These are phyloP conservation scores for Coemansia nantahalensis DNA, from an alignment of 192 early-diverging fungal species.

Conservation along the genomic window DNA sequence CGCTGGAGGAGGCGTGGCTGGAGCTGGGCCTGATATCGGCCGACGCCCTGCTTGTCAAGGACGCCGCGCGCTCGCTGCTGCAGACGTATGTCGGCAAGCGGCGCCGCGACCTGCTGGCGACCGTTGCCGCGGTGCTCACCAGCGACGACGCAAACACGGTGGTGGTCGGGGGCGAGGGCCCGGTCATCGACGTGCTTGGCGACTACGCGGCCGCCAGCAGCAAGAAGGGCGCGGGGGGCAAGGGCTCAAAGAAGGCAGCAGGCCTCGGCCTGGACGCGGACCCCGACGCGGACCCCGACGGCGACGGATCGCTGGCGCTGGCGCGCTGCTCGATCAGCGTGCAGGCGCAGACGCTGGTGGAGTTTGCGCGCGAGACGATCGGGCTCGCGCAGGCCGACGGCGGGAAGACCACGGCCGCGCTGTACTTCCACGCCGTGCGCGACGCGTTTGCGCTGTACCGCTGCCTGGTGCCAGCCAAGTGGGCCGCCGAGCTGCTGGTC, in stretches of 20 bases:
- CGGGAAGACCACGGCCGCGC: slow-evolving; percentile 7
- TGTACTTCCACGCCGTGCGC: slow-evolving; percentile 43
- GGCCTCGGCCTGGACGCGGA: slow-evolving; percentile 3
- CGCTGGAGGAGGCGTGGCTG: slow-evolving; percentile 41
- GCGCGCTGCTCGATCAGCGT: slow-evolving; percentile 40
- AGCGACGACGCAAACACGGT: slow-evolving; percentile 37
- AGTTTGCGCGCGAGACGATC: slow-evolving; percentile 47
- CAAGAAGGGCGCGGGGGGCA: slow-evolving; percentile 1
- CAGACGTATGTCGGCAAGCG: slow-evolving; percentile 35
- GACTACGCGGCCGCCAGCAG: slow-evolving; percentile 2
- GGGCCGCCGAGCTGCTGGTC: slow-evolving; percentile 10
- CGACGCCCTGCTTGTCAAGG: slow-evolving; percentile 15
- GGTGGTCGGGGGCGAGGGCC: slow-evolving; percentile 32
- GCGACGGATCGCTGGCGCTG: slow-evolving; percentile 16
- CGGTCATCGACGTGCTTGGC: slow-evolving; percentile 11
- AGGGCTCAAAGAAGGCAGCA: slow-evolving; percentile 7
- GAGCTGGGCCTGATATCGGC: slow-evolving; percentile 20
- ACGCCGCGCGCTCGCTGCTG: slow-evolving; percentile 22
- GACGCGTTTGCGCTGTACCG: slow-evolving; percentile 44
- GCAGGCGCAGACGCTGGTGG: slow-evolving; percentile 42
- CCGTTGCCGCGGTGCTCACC: slow-evolving; percentile 27
- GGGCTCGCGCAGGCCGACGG: slow-evolving; percentile 12
- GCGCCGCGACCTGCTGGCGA: slow-evolving; percentile 35
- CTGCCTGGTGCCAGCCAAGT: slow-evolving; percentile 23
- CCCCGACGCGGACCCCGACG: slow-evolving; percentile 1